These are phyloP conservation scores for Hansfordia pulvinata DNA, from an alignment of 2,329 filamentous ascomycete species.

Conservation along the genomic window DNA sequence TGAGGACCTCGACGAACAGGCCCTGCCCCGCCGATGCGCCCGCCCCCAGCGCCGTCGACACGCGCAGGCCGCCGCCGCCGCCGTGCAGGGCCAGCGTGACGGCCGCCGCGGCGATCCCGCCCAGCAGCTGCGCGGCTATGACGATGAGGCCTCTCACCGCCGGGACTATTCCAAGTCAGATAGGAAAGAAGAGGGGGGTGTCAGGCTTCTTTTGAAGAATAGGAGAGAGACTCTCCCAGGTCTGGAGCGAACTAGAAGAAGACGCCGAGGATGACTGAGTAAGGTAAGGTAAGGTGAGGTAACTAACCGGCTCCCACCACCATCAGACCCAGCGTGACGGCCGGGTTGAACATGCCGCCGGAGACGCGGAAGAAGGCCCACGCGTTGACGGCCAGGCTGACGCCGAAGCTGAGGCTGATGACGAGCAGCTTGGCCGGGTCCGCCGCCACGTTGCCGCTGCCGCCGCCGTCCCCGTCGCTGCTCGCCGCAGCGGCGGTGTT, in stretches of 20 bases:
- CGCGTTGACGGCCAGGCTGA: slow-evolving; percentile 24
- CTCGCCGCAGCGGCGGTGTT: slow-evolving; percentile 14
- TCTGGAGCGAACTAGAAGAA: no score
- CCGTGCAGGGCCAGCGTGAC: slow-evolving; percentile 32
- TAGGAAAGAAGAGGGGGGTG: not conserved
- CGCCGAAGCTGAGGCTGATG: slow-evolving; percentile 21
- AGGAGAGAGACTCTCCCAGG: no score
- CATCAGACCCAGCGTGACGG: slow-evolving; percentile 30
- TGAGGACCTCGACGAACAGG: slow-evolving; percentile 38
- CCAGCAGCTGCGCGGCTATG: slow-evolving; percentile 32
- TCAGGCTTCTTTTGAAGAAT: no score
- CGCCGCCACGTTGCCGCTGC: slow-evolving; percentile 6
- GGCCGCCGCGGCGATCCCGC: slow-evolving; percentile 32
- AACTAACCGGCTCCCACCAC: slow-evolving; percentile 24
- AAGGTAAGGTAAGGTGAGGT: slow-evolving; percentile 3
- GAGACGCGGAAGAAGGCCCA: slow-evolving; percentile 30
- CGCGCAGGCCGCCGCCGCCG: slow-evolving; percentile 32
- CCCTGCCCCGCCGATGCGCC: slow-evolving; percentile 29
- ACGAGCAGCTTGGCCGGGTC: slow-evolving; percentile 16
- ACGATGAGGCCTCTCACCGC: slow-evolving; percentile 26
- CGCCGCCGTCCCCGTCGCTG: slow-evolving; percentile 3
- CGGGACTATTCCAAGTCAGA: slow-evolving; percentile 10
- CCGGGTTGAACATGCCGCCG: slow-evolving; percentile 16
- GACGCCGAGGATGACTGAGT: no score
- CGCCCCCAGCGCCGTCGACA: slow-evolving; percentile 29